Conservation (phyloP, 148 eudicot species). For the Diospyros kaki region DNA sequence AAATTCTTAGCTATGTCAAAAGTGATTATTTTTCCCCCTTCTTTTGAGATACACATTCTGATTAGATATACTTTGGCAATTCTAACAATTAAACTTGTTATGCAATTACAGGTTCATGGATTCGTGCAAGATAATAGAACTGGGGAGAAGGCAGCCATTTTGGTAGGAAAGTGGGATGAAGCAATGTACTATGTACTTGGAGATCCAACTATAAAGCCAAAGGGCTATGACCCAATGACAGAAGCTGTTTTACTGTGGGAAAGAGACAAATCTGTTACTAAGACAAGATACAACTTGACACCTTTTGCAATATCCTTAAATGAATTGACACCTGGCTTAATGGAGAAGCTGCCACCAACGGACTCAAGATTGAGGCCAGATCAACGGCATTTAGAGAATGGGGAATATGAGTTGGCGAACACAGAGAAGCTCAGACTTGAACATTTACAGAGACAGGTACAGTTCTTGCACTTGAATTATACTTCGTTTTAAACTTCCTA, state of each 20-base stretch:
- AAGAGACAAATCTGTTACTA: constrained; percentile 67
- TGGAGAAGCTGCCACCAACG: constrained; percentile 85
- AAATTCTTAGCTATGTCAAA: not conserved
- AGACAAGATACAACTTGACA: constrained; percentile 86
- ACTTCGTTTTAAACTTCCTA: not conserved
- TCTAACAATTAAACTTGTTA: not conserved
- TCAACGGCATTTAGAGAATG: constrained; percentile 92
- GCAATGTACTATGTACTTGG: constrained; percentile 96
- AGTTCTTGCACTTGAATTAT: not conserved
- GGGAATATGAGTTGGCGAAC: constrained; percentile 91
- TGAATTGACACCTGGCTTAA: constrained; percentile 73
- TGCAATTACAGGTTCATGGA: constrained; percentile 72
- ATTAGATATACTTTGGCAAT: not conserved
- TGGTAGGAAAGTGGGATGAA: constrained; percentile 98
- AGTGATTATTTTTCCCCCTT: not conserved
- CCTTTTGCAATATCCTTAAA: constrained; percentile 92
- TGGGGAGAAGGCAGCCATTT: constrained; percentile 90
- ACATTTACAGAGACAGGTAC: constrained; percentile 88
- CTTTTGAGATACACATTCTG: not conserved
- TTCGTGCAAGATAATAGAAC: constrained; percentile 92
- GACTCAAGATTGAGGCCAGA: constrained; percentile 96
- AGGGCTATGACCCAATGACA: constrained; percentile 98
- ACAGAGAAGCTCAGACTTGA: constrained; percentile 92
- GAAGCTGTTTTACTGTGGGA: constrained; percentile 94
- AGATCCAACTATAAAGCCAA: constrained; percentile 80